These are phyloP conservation scores for Hyaloperonospora arabidopsidis DNA, from an alignment of 352 stramenopile species.

Conservation along the genomic window DNA sequence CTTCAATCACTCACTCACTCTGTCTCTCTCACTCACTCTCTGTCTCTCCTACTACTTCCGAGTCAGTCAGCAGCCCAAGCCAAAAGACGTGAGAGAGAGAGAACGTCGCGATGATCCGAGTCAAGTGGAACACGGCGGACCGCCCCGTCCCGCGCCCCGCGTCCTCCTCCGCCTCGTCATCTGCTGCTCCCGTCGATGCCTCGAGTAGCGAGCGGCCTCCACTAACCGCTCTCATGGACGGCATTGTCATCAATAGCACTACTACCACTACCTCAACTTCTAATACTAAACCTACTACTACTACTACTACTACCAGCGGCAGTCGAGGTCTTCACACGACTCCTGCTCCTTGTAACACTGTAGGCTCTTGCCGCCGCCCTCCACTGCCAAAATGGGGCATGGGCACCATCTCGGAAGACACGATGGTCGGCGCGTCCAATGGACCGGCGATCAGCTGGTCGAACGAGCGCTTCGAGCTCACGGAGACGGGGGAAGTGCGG, in stretches of 20 bases:
- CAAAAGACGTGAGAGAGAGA: too few species aligned
- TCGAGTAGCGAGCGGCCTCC: slow-evolving; percentile 8
- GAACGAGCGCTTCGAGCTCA: slow-evolving; percentile 55
- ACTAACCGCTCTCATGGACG: slow-evolving; percentile 39
- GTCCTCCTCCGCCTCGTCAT: background rate
- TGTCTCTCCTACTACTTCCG: too few species aligned
- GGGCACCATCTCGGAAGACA: slow-evolving; percentile 70
- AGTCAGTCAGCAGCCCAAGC: too few species aligned
- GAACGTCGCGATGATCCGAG: too few species aligned
- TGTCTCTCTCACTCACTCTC: too few species aligned
- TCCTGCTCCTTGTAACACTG: too few species aligned
- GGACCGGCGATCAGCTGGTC: slow-evolving; percentile 31
- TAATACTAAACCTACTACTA: background rate
- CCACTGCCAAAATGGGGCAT: slow-evolving; percentile 48
- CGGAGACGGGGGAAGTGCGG: slow-evolving; percentile 45
- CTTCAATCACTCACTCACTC: too few species aligned
- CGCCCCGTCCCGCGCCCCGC: background rate
- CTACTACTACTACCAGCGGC: background rate
- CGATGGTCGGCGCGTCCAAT: slow-evolving; percentile 31
- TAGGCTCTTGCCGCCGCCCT: slow-evolving; percentile 6
- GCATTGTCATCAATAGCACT: slow-evolving; percentile 26
- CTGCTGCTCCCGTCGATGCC: slow-evolving; percentile 1
- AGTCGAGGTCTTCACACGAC: too few species aligned
- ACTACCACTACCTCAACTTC: background rate
- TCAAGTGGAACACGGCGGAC: too few species aligned